Evolutionary conservation across 75 land plant genomes (phyloP).

Genomic region (Ceratopteris richardii): DNA sequence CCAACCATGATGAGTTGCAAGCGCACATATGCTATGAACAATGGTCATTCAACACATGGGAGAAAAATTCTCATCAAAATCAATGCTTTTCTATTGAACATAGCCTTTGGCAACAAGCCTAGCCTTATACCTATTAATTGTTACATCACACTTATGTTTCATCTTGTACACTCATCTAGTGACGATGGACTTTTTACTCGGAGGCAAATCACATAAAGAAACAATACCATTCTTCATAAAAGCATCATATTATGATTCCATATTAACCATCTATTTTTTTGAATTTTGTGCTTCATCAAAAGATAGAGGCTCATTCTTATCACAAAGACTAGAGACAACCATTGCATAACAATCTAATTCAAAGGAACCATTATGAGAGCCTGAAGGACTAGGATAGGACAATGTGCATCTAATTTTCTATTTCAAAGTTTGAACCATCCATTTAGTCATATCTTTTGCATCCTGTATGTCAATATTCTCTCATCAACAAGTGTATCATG

Average conservation of each 20-base stretch:
- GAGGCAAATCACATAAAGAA: constrained; percentile 6
- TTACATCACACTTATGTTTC: constrained; percentile 11
- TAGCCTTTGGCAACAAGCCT: constrained; percentile 16
- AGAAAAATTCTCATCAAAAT: constrained; percentile 13
- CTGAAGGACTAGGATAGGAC: no score
- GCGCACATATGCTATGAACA: constrained; percentile 7
- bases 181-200: constrained; percentile 9
- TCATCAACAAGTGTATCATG: no score
- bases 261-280: constrained; percentile 12
- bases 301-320: neutral
- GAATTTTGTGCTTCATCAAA: constrained; percentile 6
- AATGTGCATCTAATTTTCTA: no score
- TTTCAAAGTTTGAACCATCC: no score
- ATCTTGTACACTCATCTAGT: constrained; percentile 14
- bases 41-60: constrained; percentile 4
- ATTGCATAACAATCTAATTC: neutral
- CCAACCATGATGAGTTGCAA: constrained; percentile 9
- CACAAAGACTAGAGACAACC: constrained; percentile 2
- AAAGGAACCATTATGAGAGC: neutral
- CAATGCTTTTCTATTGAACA: constrained; percentile 11
- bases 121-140: constrained; percentile 12
- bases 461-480: no score
- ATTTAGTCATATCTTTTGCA: no score
- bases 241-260: constrained; percentile 9
- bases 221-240: constrained; percentile 11